Evolutionary conservation across 306 rosid species (phyloP).

Genomic region (Luffa acutangula): DNA sequence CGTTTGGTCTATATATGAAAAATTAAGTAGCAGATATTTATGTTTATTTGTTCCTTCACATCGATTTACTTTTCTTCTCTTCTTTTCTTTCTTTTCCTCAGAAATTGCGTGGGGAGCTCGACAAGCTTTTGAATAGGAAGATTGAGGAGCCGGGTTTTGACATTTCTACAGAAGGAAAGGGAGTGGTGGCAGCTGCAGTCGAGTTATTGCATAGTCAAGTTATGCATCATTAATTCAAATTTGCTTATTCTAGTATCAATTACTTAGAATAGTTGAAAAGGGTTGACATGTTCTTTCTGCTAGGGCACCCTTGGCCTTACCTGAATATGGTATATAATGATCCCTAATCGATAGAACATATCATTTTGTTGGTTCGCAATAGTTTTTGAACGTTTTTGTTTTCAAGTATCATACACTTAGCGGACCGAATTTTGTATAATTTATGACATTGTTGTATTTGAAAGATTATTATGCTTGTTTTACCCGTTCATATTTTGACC

Average conservation of each 20-base stretch:
- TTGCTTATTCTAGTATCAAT: background rate
- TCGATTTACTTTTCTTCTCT: too few relatives aligned
- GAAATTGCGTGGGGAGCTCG: slow-evolving; percentile 84
- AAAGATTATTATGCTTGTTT: background rate
- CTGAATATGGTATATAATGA: background rate
- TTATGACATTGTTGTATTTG: background rate
- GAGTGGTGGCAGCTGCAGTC: slow-evolving; percentile 71
- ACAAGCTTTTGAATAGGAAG: slow-evolving; percentile 72
- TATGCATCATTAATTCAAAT: background rate
- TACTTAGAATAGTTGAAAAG: background rate
- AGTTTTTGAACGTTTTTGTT: background rate
- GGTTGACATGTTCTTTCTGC: background rate
- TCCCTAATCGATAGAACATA: background rate
- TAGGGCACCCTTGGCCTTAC: background rate
- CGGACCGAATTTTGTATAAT: background rate
- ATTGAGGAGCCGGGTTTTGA: slow-evolving; percentile 73
- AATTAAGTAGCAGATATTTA: background rate
- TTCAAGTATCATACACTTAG: background rate
- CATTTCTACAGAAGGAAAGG: slow-evolving; percentile 64
- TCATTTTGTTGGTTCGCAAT: background rate
- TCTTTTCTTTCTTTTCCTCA: slow-evolving; percentile 18
- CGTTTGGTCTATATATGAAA: background rate
- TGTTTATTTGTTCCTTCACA: background rate
- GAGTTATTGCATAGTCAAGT: slow-evolving; percentile 66
- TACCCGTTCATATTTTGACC: background rate